Conservation (phyloP, 768 basidiomycete genomes). For the Tricholoma hemisulphureum region DNA sequence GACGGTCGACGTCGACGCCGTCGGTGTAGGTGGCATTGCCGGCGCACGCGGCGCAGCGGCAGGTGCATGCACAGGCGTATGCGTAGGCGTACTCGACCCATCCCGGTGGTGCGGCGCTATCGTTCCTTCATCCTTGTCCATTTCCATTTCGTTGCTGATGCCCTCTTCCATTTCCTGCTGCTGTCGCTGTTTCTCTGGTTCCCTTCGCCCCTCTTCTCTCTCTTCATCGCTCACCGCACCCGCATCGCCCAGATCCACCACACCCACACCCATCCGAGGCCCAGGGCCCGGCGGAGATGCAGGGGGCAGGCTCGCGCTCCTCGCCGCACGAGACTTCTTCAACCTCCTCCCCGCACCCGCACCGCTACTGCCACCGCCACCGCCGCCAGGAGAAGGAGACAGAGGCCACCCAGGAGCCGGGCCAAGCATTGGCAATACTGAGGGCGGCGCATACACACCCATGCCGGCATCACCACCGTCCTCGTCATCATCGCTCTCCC, state of each 20-base stretch:
- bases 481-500: slow-evolving; percentile 1
- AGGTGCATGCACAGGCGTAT: too few relatives aligned
- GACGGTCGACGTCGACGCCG: not conserved
- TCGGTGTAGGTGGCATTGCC: not conserved
- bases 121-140: too few relatives aligned
- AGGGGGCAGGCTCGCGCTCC: slow-evolving; percentile 20
- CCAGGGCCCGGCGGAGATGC: not conserved
- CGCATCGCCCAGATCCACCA: slow-evolving; percentile 1
- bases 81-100: not conserved
- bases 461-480: not conserved
- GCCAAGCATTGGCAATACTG: not conserved
- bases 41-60: too few relatives aligned
- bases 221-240: not conserved
- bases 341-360: not conserved
- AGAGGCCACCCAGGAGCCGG: too few relatives aligned
- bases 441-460: not conserved
- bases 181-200: too few relatives aligned
- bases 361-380: too few relatives aligned
- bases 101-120: too few relatives aligned
- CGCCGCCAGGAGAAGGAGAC: slow-evolving; percentile 13
- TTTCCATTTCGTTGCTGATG: too few relatives aligned
- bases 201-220: not conserved
- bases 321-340: slow-evolving; percentile 1
- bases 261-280: not conserved
- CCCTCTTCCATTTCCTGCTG: too few relatives aligned